phyloP scores from a whole-genome alignment of 176 grass and related monocot species.

The Elymus sibiricus region DNA sequence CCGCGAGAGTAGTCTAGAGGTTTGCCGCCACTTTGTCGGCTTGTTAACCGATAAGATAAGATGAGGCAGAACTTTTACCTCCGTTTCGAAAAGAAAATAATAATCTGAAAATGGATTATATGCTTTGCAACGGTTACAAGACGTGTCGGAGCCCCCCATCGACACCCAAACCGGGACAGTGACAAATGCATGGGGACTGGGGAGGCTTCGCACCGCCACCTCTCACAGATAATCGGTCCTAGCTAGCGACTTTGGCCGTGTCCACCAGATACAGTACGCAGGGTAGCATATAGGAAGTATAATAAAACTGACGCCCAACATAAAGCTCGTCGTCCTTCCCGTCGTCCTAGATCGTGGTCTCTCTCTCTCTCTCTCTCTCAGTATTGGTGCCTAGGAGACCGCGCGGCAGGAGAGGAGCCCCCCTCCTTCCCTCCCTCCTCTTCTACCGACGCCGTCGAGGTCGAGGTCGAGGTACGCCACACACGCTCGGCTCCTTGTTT shows the following conservation, averaged over 20 bases:
- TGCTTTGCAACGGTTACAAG: background rate
- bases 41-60: background rate
- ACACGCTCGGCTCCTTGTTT: background rate
- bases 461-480: background rate
- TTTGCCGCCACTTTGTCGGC: background rate
- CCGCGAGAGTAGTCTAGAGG: background rate
- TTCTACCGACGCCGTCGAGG: conserved; percentile 13
- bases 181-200: background rate
- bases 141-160: background rate
- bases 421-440: background rate
- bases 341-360: background rate
- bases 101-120: background rate
- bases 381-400: background rate
- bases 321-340: background rate
- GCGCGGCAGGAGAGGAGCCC: background rate
- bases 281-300: background rate
- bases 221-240: background rate
- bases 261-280: background rate
- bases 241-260: background rate
- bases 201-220: background rate
- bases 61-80: background rate
- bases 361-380: background rate
- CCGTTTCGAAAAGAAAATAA: background rate
- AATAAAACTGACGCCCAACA: background rate
- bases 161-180: background rate